phyloP scores from a whole-genome alignment of 208 protist genomes.

The Zelonia costaricensis region DNA sequence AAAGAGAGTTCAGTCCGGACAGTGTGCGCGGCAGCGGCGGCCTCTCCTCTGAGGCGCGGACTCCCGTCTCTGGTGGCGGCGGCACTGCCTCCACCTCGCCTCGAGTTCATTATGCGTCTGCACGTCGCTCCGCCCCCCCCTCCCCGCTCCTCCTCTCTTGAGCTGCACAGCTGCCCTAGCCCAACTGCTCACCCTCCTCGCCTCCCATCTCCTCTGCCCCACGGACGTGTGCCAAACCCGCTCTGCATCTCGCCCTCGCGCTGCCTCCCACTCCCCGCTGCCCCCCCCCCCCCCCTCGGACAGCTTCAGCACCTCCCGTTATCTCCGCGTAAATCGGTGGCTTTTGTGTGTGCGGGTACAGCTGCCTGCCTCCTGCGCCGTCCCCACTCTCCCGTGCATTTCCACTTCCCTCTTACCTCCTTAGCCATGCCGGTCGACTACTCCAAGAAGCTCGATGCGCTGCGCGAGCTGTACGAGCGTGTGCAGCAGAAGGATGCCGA shows the following conservation, averaged over 20 bases:
- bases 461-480: slow-evolving; percentile 65
- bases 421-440: slow-evolving; percentile 33
- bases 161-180: too few relatives aligned
- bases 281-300: background rate
- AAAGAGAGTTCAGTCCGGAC: too few relatives aligned
- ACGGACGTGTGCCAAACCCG: background rate
- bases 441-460: slow-evolving; percentile 41
- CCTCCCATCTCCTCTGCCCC: background rate
- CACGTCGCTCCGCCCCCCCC: too few relatives aligned
- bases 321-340: background rate
- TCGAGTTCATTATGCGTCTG: too few relatives aligned
- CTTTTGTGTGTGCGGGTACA: too few relatives aligned
- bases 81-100: too few relatives aligned
- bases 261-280: background rate
- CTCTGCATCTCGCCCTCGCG: background rate
- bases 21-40: too few relatives aligned
- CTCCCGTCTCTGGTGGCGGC: too few relatives aligned
- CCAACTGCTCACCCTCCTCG: too few relatives aligned
- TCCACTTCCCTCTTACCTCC: background rate
- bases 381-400: background rate
- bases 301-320: background rate
- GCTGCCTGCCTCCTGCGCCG: background rate
- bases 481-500: slow-evolving; percentile 63
- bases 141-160: too few relatives aligned
- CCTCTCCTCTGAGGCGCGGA: too few relatives aligned